Conservation (phyloP, 2,329 filamentous ascomycete species). For the Cladosporium austrohemisphaericum region DNA sequence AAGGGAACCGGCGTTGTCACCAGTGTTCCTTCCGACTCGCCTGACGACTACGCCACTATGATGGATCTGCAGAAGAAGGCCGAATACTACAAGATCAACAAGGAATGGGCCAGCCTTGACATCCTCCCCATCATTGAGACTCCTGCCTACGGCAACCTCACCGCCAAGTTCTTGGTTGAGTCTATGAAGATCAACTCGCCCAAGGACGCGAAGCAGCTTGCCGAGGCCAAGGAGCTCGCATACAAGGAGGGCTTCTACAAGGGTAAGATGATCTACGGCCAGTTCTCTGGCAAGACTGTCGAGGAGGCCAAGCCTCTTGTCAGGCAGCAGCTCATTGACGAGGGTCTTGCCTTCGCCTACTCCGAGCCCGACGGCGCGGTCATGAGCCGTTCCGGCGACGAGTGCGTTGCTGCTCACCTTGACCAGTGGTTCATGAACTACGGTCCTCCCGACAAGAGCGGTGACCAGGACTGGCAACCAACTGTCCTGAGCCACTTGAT, state of each 20-base stretch:
- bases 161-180: slow-evolving; percentile 79
- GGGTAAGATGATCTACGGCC: slow-evolving; percentile 81
- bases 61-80: slow-evolving; percentile 89
- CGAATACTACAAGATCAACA: slow-evolving; percentile 92
- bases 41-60: slow-evolving; percentile 89
- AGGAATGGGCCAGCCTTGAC: slow-evolving; percentile 91
- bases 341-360: slow-evolving; percentile 80
- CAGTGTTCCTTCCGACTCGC: slow-evolving; percentile 90
- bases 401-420: slow-evolving; percentile 87
- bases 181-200: slow-evolving; percentile 95
- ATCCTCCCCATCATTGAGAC: slow-evolving; percentile 88
- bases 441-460: slow-evolving; percentile 61
- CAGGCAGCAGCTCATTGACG: slow-evolving; percentile 69
- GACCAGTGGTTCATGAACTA: slow-evolving; percentile 99
- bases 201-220: slow-evolving; percentile 86
- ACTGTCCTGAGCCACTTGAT: slow-evolving; percentile 69
- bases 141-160: slow-evolving; percentile 79
- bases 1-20: slow-evolving; percentile 98
- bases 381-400: slow-evolving; percentile 81
- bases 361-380: slow-evolving; percentile 90
- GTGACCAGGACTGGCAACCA: slow-evolving; percentile 72
- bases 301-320: slow-evolving; percentile 85
- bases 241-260: slow-evolving; percentile 99
- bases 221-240: slow-evolving; percentile 89
- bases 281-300: slow-evolving; percentile 83